Percentiles rank a stretch among this genome's conserved stretches.
phyloP scores from a whole-genome alignment of 1,284 basidiomycete genomes.

The Macrocystidia cucumis region DNA sequence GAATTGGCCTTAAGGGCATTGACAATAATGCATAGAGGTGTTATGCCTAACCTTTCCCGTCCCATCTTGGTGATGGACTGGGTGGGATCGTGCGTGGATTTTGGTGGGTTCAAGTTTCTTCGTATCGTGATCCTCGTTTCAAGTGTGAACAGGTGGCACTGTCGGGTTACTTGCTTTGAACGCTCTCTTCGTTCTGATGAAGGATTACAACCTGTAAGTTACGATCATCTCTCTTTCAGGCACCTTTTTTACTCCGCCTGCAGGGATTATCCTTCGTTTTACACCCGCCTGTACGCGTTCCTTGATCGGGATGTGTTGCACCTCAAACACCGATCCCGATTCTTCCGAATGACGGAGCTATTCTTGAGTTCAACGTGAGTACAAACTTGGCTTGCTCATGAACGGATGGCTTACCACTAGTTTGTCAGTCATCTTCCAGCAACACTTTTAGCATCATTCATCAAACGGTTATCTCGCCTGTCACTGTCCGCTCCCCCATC shows the following conservation, averaged over 20 bases:
- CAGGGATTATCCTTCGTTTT: slow-evolving; percentile 95
- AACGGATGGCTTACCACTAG: slow-evolving; percentile 1
- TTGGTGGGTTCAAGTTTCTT: slow-evolving; percentile 38
- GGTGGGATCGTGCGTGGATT: slow-evolving; percentile 83
- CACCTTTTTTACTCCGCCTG: slow-evolving; percentile 1
- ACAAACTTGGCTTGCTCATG: slow-evolving; percentile 2
- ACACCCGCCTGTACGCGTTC: slow-evolving; percentile 88
- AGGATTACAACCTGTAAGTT: slow-evolving; percentile 86
- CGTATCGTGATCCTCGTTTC: neutral
- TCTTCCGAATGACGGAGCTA: slow-evolving; percentile 88
- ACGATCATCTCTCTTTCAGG: slow-evolving; percentile 1
- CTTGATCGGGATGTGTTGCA: slow-evolving; percentile 86
- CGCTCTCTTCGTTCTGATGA: slow-evolving; percentile 87
- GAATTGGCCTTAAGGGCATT: slow-evolving; percentile 54
- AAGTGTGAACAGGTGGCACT: slow-evolving; percentile 54
- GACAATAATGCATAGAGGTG: slow-evolving; percentile 76
- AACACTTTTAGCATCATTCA: slow-evolving; percentile 86
- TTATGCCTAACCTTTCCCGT: slow-evolving; percentile 79
- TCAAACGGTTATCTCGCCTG: slow-evolving; percentile 85
- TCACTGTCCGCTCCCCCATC: slow-evolving; percentile 85
- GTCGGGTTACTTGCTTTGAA: slow-evolving; percentile 91
- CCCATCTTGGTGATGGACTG: slow-evolving; percentile 91
- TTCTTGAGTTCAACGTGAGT: slow-evolving; percentile 88
- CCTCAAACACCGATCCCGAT: slow-evolving; percentile 87
- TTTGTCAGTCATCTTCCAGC: slow-evolving; percentile 74